Evolutionary conservation across 768 basidiomycete species (phyloP).

Genomic region (Amyloporia xantha): DNA sequence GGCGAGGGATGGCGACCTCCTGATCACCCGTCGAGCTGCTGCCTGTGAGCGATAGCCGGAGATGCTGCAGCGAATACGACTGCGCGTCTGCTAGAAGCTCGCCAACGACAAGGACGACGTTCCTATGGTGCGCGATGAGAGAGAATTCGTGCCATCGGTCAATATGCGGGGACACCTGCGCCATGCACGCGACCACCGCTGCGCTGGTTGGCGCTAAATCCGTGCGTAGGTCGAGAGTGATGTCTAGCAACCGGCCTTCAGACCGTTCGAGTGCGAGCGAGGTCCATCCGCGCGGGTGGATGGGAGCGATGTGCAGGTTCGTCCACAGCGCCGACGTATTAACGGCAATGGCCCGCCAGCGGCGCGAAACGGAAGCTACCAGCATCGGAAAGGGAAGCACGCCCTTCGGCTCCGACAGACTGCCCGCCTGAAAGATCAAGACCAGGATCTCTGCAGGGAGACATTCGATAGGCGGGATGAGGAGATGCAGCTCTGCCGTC

Average conservation of each 20-base stretch:
- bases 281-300: conserved; percentile 13
- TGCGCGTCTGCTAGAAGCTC: conserved; percentile 8
- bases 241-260: conserved; percentile 10
- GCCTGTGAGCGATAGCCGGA: conserved; percentile 16
- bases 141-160: conserved; percentile 16
- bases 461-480: conserved; percentile 17
- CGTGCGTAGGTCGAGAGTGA: conserved; percentile 18
- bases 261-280: conserved; percentile 14
- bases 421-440: conserved; percentile 16
- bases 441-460: conserved; percentile 17
- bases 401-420: conserved; percentile 5
- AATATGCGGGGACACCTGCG: conserved; percentile 10
- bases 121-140: conserved; percentile 15
- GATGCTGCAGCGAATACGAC: conserved; percentile 11
- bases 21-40: conserved; percentile 15
- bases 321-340: conserved; percentile 17
- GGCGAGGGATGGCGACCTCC: conserved; percentile 12
- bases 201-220: conserved; percentile 7
- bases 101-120: conserved; percentile 11
- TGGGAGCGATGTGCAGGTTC: conserved; percentile 13
- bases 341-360: conserved; percentile 17
- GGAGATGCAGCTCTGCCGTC: conserved; percentile 15
- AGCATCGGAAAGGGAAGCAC: conserved; percentile 16
- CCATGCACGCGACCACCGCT: conserved; percentile 10
- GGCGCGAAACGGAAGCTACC: conserved; percentile 16